These are phyloP conservation scores for Zalerion maritima DNA, from an alignment of 495 filamentous ascomycete species.

Conservation along the genomic window DNA sequence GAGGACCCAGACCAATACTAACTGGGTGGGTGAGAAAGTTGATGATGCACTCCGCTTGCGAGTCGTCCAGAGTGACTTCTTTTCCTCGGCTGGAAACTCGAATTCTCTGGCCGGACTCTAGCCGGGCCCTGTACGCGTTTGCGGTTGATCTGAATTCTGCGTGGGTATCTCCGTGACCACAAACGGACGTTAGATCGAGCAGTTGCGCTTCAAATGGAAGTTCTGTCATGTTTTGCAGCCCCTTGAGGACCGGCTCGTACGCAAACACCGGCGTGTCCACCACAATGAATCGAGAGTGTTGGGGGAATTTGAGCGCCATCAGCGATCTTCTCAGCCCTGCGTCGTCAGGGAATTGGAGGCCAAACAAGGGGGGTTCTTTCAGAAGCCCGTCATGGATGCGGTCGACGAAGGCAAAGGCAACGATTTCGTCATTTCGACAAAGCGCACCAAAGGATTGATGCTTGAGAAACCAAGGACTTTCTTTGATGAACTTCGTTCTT, in stretches of 20 bases:
- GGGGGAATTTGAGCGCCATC: constrained; percentile 24
- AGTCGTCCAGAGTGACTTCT: constrained; percentile 34
- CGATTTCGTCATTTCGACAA: constrained; percentile 30
- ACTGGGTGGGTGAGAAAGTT: constrained; percentile 38
- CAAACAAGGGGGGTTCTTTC: constrained; percentile 30
- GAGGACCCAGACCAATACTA: constrained; percentile 61
- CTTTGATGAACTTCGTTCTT: constrained; percentile 31
- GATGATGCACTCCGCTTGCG: constrained; percentile 44
- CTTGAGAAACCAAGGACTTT: constrained; percentile 36
- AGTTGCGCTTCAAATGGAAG: constrained; percentile 39
- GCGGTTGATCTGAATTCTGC: no score
- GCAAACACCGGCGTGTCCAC: constrained; percentile 56
- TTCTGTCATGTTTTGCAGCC: constrained; percentile 40
- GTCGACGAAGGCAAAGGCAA: constrained; percentile 48
- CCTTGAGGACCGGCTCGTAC: constrained; percentile 52
- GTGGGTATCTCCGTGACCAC: no score
- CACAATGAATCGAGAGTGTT: constrained; percentile 37
- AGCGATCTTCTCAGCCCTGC: constrained; percentile 16
- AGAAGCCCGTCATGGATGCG: constrained; percentile 40
- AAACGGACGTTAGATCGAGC: constrained; percentile 14
- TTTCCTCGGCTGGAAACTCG: constrained; percentile 13
- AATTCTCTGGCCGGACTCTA: constrained; percentile 18
- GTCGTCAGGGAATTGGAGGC: constrained; percentile 35
- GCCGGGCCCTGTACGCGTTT: no score
- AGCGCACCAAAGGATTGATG: constrained; percentile 51